Base-by-base conservation (phyloP, 495 filamentous ascomycete species). In the Aspergillus olivimuriae region DNA sequence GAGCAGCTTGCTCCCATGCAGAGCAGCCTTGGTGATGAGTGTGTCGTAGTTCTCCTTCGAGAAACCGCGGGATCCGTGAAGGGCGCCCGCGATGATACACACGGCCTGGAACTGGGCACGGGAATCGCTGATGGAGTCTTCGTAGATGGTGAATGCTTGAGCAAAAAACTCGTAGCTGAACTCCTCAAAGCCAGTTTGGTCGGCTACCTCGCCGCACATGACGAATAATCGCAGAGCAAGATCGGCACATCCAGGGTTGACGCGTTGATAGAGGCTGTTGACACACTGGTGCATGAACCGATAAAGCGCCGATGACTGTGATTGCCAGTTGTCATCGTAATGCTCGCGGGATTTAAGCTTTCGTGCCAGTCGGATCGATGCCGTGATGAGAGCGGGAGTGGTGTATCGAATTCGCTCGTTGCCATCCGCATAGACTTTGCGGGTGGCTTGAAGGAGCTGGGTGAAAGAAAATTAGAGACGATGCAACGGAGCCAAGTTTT, bases 131-230 rank as follows among this genome's bases (percentile, higher is more conserved):
- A 98, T 86, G 1, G 86, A 80, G 65, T 97, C 94, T 58, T 98
- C 92, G 59, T 98, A 98, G 22, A 97, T 88, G 0, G 92, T 97
- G 48, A 98, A 98, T 1, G 92, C 92, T 58, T 98, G 94, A 2
- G 91, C 92, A 55, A 96, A 98, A 72, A 94, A 97, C 63, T 98
- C 92, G 63, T 98, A 98, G 14, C 87, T 84, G 19, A 95, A 85
- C 65, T 97, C 92, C 62, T 97, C 92, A 51, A 90, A 90, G 11
- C 84, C 87, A 4, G 82, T 90, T 61, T 92, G 86, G 54, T 95
- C 91, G 17, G 94, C 89, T 21, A 91, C 82, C 64, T 96, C 90
- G 12, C 92, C 92, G 56, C 88, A 94, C 47, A 85, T 81, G 39
- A 90, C 79, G 60, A 96, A 97, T 7, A 96, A 71, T 3, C 92